A percentile compares a stretch with the other conserved stretches of the same genome.
These are phyloP conservation scores for Pichia phayaonensis DNA, from an alignment of 805 yeast genomes.

Conservation along the genomic window DNA sequence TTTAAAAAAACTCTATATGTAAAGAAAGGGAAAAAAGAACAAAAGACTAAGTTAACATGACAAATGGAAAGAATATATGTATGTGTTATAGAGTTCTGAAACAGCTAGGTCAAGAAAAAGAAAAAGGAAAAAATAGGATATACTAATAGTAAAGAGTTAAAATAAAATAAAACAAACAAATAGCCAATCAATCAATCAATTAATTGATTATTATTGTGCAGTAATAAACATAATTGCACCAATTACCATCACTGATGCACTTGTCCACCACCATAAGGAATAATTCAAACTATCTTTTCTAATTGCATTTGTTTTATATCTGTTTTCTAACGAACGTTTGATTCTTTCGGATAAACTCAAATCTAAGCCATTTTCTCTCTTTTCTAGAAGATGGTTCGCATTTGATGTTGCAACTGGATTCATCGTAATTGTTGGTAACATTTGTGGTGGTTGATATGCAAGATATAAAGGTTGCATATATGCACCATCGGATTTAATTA, in stretches of 20 bases:
- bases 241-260: slow-evolving; percentile 33
- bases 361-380: slow-evolving; percentile 16
- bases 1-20: too few species aligned
- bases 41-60: background rate
- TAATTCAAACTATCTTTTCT: slow-evolving; percentile 32
- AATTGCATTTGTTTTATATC: slow-evolving; percentile 68
- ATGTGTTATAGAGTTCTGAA: background rate
- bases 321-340: slow-evolving; percentile 72
- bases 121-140: background rate
- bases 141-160: background rate
- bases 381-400: slow-evolving; percentile 4
- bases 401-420: slow-evolving; percentile 59
- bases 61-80: background rate
- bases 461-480: slow-evolving; percentile 81
- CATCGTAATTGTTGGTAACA: slow-evolving; percentile 89
- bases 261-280: slow-evolving; percentile 50
- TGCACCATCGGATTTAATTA: slow-evolving; percentile 73
- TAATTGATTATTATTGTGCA: slow-evolving; percentile 10
- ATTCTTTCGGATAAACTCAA: slow-evolving; percentile 35
- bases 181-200: background rate
- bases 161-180: background rate
- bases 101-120: background rate
- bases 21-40: too few species aligned
- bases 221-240: slow-evolving; percentile 26
- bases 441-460: slow-evolving; percentile 89